Evolutionary conservation across 2,329 filamentous ascomycete species (phyloP), one percentile per base, ranked within the genome.

Genomic region (Onygenales sp.): DNA sequence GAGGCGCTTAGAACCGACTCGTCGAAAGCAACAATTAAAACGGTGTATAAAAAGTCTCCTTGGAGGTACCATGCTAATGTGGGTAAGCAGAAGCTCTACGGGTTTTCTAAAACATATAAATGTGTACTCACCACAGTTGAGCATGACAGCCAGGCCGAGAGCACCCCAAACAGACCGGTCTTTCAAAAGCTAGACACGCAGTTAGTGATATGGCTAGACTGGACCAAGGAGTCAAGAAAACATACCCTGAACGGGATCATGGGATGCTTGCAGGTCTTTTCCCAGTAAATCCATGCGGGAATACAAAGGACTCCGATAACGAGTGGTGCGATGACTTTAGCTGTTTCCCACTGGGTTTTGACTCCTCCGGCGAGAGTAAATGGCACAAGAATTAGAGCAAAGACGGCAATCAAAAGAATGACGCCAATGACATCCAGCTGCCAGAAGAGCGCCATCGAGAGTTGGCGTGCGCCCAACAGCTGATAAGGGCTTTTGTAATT

Each of bases 91-190:
- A n/a, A 10, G 27, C n/a, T 38, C 35, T 11, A 33, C 17, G 32
- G 14, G 14, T 35, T 38, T 13, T 13, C 27, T 27, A 46, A 35
- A 8, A 47, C 31, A 27, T 21, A 9, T 31, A 5, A 13, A 10
- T 7, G n/a, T n/a, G 36, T 21, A 50, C 51, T 56, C 31, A 14
- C 77, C 66, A 61, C 78, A 80, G 69, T 79, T 81, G 61, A 82
- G 72, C 60, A 78, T 67, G 46, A 74, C 56, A 7, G 76, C 81
- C 43, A 86, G 82, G 2, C 78, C 80, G 33, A 86, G 66, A 4
- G 83, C 76, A 5, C 74, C 81, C 80, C 82, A 85, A 31, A 85
- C 76, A n/a, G 75, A 75, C 21, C 83, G 80, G 61, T 86, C 81
- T 65, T 78, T 81, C 61, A 86, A 73, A 2, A 83, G 71, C 53